Base-by-base conservation (phyloP, 768 basidiomycete species). In the Russula sp. region DNA sequence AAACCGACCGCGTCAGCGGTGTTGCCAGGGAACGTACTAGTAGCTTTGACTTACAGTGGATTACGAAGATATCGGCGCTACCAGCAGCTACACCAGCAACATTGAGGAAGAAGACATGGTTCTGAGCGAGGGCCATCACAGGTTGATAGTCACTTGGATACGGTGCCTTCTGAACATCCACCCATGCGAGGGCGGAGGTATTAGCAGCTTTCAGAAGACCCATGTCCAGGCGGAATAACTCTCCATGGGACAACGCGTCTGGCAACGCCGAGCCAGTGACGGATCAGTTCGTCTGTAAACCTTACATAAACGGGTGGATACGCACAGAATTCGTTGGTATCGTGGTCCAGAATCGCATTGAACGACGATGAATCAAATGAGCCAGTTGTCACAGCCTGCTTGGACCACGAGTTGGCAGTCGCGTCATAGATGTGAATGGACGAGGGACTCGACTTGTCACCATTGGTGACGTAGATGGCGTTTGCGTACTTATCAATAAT, bases 271-370 rank as follows among this genome's bases (percentile, higher is more conserved):
- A 40, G 26, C 7, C 13, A 44, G 56, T 64, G 55, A 32, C 14
- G 32, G 28, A 50, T 8, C 22, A 28, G 22, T 52, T 18, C 34
- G 28, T 30, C 2, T 30, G n/a, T 6, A n/a, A 11, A 8, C 5
- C 28, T 54, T 11, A 53, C 4, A n/a, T 8, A 22, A 36, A 32
- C 0, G 26, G 42, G 42, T 70, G 65, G 18, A 72, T 56, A 75
- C 80, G 67, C 73, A 89, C 88, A 94, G 76, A 97, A 88, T 64
- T 88, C 85, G 66, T 96, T 94, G 56, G 94, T 98, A 74, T 98
- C 94, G 68, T 96, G 94, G 76, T 98, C 94, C 38, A 98, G 82
- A 65, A 96, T 86, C 30, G 89, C 83, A 30, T 78, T 80, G 70
- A 86, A 88, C 22, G 83, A 82, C 2, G 79, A 74, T 5, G 84